Evolutionary conservation across 345 rosid genomes (phyloP).

Genomic region (Pelargonium nanum): DNA sequence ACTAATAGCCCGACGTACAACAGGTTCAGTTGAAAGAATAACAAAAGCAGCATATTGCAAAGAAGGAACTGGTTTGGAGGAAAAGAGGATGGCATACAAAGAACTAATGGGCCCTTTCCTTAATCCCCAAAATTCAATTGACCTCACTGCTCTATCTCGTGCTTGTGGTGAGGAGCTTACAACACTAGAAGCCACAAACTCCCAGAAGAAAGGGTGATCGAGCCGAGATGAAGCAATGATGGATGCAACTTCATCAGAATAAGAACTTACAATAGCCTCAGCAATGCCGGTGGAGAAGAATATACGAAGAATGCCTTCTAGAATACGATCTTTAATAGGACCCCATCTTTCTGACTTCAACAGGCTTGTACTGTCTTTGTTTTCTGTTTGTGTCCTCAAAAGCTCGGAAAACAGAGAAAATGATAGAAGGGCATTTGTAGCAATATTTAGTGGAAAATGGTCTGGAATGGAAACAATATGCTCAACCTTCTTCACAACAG

Average conservation of each 20-base stretch:
- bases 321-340: slow-evolving; percentile 45
- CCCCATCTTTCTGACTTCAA: slow-evolving; percentile 45
- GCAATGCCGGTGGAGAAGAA: slow-evolving; percentile 81
- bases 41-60: slow-evolving; percentile 77
- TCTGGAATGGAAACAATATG: slow-evolving; percentile 44
- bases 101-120: slow-evolving; percentile 69
- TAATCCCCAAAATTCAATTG: slow-evolving; percentile 85
- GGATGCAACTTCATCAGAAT: slow-evolving; percentile 52
- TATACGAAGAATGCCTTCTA: slow-evolving; percentile 74
- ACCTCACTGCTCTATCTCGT: slow-evolving; percentile 77
- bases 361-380: slow-evolving; percentile 19
- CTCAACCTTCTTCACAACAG: slow-evolving; percentile 37
- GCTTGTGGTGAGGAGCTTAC: slow-evolving; percentile 46
- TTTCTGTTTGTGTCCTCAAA: slow-evolving; percentile 21
- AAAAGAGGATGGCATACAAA: slow-evolving; percentile 69
- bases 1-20: slow-evolving; percentile 51
- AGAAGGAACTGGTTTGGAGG: slow-evolving; percentile 52
- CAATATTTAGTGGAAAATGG: slow-evolving; percentile 32
- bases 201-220: slow-evolving; percentile 58
- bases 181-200: slow-evolving; percentile 57
- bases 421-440: slow-evolving; percentile 59
- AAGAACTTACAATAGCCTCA: slow-evolving; percentile 70
- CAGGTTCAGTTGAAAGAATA: slow-evolving; percentile 70
- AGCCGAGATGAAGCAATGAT: slow-evolving; percentile 51
- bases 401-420: slow-evolving; percentile 41